Evolutionary conservation across 306 rosid species (phyloP).

Genomic region (Carpinus viminea): DNA sequence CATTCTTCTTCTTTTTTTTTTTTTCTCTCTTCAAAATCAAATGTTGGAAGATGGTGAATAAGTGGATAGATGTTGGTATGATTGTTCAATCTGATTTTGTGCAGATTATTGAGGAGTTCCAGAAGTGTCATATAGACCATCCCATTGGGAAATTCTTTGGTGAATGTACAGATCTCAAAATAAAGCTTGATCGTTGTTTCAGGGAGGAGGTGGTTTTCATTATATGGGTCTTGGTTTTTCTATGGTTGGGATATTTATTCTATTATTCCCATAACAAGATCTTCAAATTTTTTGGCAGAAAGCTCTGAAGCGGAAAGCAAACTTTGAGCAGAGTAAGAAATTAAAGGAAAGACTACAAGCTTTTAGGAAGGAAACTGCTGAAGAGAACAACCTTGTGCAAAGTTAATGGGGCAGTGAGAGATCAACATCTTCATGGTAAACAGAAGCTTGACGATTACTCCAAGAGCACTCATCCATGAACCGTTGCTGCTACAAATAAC

Average conservation of each 20-base stretch:
- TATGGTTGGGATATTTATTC: conserved; percentile 5
- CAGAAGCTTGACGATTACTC: background rate
- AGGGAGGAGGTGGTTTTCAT: conserved; percentile 68
- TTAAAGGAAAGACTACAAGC: conserved; percentile 66
- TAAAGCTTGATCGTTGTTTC: conserved; percentile 90
- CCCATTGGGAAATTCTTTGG: conserved; percentile 80
- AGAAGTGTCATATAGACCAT: conserved; percentile 79
- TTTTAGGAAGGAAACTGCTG: conserved; percentile 67
- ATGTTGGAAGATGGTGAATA: background rate
- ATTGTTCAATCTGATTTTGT: background rate
- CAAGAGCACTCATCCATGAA: no score
- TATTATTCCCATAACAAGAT: background rate
- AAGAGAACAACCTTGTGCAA: conserved; percentile 35
- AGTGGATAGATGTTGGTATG: background rate
- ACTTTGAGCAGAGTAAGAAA: conserved; percentile 87
- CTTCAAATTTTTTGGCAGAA: conserved; percentile 46
- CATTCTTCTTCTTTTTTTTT: background rate
- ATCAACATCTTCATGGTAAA: background rate
- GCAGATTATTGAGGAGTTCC: conserved; percentile 78
- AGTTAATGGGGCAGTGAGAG: background rate
- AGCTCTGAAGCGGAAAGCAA: conserved; percentile 90
- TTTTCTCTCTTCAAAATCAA: background rate
- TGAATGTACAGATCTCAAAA: conserved; percentile 86
- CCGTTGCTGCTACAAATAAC: no score
- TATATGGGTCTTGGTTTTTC: conserved; percentile 1